phyloP scores from a whole-genome alignment of 495 filamentous ascomycete species.

The Lasiosphaeria miniovina region DNA sequence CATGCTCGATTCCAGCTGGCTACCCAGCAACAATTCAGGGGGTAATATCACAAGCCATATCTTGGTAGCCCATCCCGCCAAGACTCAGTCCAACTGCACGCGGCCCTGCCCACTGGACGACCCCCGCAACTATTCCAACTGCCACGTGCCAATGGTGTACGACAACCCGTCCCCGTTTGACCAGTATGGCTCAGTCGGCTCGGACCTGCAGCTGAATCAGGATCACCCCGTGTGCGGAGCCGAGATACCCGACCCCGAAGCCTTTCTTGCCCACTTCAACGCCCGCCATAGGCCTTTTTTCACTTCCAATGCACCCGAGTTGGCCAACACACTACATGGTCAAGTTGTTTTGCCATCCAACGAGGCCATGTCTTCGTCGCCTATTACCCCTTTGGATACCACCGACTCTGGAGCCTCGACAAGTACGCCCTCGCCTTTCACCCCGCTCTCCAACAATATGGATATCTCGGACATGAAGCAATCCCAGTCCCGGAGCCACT shows the following conservation, averaged over 20 bases:
- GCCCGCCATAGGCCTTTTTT: slow-evolving; percentile 25
- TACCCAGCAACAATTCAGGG: slow-evolving; percentile 6
- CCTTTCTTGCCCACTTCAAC: slow-evolving; percentile 33
- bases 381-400: slow-evolving; percentile 27
- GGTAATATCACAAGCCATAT: slow-evolving; percentile 30
- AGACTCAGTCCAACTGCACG: slow-evolving; percentile 22
- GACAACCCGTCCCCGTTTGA: slow-evolving; percentile 17
- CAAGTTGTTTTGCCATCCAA: slow-evolving; percentile 12
- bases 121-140: slow-evolving; percentile 25
- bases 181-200: slow-evolving; percentile 17
- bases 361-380: slow-evolving; percentile 23
- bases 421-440: slow-evolving; percentile 28
- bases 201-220: slow-evolving; percentile 16
- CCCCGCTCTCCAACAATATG: slow-evolving; percentile 24
- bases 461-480: slow-evolving; percentile 23
- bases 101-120: slow-evolving; percentile 31
- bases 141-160: slow-evolving; percentile 25
- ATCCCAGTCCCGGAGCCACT: slow-evolving; percentile 16
- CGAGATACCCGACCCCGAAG: slow-evolving; percentile 26
- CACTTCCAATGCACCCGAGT: not conserved
- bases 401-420: slow-evolving; percentile 27
- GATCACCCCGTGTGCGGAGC: slow-evolving; percentile 30
- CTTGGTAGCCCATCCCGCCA: slow-evolving; percentile 23
- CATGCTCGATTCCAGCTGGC: slow-evolving; percentile 13
- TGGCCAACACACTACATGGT: not conserved